These are phyloP conservation scores for Coemansia sp. DNA, from an alignment of 192 early-diverging fungal species.

Conservation along the genomic window DNA sequence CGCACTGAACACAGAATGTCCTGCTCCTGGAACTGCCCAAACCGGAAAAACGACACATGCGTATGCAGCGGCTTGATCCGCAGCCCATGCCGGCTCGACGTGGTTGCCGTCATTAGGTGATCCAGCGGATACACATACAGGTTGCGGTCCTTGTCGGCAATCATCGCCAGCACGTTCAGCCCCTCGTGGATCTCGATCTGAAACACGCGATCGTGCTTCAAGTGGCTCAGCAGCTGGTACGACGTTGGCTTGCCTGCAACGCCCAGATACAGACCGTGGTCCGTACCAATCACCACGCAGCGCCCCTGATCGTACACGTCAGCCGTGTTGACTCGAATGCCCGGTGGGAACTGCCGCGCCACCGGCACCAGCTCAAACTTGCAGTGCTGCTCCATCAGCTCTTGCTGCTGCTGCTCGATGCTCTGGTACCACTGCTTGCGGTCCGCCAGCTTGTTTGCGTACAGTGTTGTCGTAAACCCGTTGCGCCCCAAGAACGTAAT, in stretches of 20 bases:
- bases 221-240: constrained; percentile 58
- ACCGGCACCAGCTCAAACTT: constrained; percentile 56
- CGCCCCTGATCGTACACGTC: constrained; percentile 61
- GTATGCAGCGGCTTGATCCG: constrained; percentile 58
- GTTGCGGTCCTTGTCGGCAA: constrained; percentile 70
- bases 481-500: constrained; percentile 72
- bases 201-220: constrained; percentile 69
- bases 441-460: constrained; percentile 70
- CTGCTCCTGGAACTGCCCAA: constrained; percentile 61
- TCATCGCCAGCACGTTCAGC: constrained; percentile 74
- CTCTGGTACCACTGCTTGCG: constrained; percentile 81
- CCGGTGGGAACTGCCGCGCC: constrained; percentile 48
- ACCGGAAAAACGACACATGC: constrained; percentile 72
- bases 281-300: constrained; percentile 77
- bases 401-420: constrained; percentile 59
- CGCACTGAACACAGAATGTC: constrained; percentile 69
- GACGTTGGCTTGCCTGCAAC: constrained; percentile 58
- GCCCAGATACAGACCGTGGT: constrained; percentile 79
- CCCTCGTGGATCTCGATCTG: constrained; percentile 87
- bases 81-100: constrained; percentile 20
- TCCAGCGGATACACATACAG: constrained; percentile 60
- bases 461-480: constrained; percentile 70
- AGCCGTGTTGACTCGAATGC: constrained; percentile 50
- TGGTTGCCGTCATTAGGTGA: constrained; percentile 47
- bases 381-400: constrained; percentile 50